phyloP scores from a whole-genome alignment of 768 basidiomycete species.

The Mycena crocata region DNA sequence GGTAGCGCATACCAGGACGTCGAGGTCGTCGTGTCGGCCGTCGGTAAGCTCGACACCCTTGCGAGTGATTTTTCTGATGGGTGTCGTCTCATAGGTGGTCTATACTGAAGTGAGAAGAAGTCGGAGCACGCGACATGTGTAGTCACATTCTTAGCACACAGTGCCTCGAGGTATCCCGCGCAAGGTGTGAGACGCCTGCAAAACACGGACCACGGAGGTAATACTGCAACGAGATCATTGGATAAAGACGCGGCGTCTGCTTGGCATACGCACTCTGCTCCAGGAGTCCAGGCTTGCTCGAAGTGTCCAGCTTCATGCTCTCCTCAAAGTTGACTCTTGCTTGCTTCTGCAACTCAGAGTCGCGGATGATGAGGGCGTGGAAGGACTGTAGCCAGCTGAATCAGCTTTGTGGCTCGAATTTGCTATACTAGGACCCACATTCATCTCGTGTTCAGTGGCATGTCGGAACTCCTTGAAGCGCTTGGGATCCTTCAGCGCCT shows the following conservation, averaged over 20 bases:
- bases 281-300: slow-evolving; percentile 14
- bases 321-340: not conserved
- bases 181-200: slow-evolving; percentile 27
- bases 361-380: slow-evolving; percentile 15
- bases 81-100: slow-evolving; percentile 26
- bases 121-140: not conserved
- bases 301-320: slow-evolving; percentile 7
- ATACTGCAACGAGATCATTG: not conserved
- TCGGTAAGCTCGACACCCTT: slow-evolving; percentile 21
- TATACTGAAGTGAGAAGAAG: not conserved
- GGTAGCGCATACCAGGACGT: slow-evolving; percentile 26
- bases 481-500: slow-evolving; percentile 16
- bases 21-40: slow-evolving; percentile 16
- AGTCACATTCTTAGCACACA: slow-evolving; percentile 20
- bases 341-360: slow-evolving; percentile 12
- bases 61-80: slow-evolving; percentile 17
- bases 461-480: slow-evolving; percentile 10
- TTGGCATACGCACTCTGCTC: slow-evolving; percentile 16
- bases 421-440: not conserved
- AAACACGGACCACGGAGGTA: slow-evolving; percentile 21
- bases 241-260: not conserved
- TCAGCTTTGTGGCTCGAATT: not conserved
- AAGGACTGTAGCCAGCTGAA: not conserved
- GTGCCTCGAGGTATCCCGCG: slow-evolving; percentile 21
- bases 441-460: slow-evolving; percentile 17